Evolutionary conservation across 2,329 filamentous ascomycete genomes (phyloP), one percentile per base, ranked within the genome.

Genomic region (Emmonsiellopsis sp.): DNA sequence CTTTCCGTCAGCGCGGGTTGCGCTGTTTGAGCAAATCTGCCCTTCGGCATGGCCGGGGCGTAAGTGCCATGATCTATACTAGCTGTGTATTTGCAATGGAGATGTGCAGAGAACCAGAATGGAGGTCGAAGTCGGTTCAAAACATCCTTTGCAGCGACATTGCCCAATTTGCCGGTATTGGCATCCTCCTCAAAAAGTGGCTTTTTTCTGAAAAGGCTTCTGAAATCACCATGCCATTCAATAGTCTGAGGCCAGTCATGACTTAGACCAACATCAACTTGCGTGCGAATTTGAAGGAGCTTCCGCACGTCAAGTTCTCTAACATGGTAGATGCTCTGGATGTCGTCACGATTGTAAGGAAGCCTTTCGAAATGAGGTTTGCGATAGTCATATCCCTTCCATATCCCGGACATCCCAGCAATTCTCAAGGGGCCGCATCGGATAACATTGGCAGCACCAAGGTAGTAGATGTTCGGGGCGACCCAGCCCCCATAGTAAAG

Each of bases 401-500:
- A 98, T 58, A 98, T 98, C 5, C 93, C 93, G 51, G 89, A 93
- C 67, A 97, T 76, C 5, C 86, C 92, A 37, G 89, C 88, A 57
- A 98, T 95, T 20, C 93, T 84, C 48, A 98, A 73, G 1, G 88
- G 86, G 0, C 92, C 92, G 34, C 94, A 76, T 15, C 86, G 84
- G 41, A 98, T 68, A 7, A 98, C 85, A 65, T 95, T 96, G 55
- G 93, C 89, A 35, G 90, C 89, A 48, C 93, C 93, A 68, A 97
- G 79, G 72, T 96, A 98, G 76, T 96, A 98, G 58, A 98, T 97
- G 61, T 93, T 95, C 7, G 89, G 90, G 7, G 92, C 92, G 5
- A 89, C 93, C 93, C 93, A 98, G 50, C 93, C 93, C 50, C 93
- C 93, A 66, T 97, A 95, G 73, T 89, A 95, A 0, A 98, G 80